Evolutionary conservation across 768 basidiomycete species (phyloP).

Genomic region (Lactarius tabidus): DNA sequence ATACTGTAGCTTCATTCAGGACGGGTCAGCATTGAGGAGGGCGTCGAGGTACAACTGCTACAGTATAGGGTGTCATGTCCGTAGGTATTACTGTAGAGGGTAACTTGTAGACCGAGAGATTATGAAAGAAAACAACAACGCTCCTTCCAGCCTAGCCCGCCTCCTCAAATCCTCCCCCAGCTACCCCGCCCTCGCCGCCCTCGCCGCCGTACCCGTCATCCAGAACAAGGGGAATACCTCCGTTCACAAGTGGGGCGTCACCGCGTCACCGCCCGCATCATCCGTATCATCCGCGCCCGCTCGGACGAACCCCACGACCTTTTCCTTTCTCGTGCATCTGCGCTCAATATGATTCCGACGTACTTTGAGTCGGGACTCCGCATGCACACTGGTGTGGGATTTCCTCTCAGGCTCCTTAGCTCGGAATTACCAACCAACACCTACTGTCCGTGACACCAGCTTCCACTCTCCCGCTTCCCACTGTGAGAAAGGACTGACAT

Average conservation of each 20-base stretch:
- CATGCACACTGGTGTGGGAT: not conserved
- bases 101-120: too few relatives aligned
- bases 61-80: too few relatives aligned
- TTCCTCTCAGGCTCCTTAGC: not conserved
- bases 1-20: too few relatives aligned
- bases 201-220: constrained; percentile 55
- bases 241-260: constrained; percentile 57
- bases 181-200: constrained; percentile 67
- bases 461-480: not conserved
- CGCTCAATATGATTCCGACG: not conserved
- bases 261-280: constrained; percentile 69
- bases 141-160: constrained; percentile 68
- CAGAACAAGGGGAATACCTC: constrained; percentile 26
- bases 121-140: too few relatives aligned
- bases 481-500: not conserved
- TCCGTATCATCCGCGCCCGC: constrained; percentile 58
- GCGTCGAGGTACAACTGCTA: not conserved
- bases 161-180: constrained; percentile 67
- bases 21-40: not conserved
- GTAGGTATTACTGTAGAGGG: too few relatives aligned
- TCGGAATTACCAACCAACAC: not conserved
- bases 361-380: not conserved
- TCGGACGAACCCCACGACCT: constrained; percentile 57
- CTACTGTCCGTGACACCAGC: too few relatives aligned
- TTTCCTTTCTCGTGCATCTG: too few relatives aligned